These are phyloP conservation scores for Cyclanthera cordifolia DNA, from an alignment of 306 rosid genomes.

Conservation along the genomic window DNA sequence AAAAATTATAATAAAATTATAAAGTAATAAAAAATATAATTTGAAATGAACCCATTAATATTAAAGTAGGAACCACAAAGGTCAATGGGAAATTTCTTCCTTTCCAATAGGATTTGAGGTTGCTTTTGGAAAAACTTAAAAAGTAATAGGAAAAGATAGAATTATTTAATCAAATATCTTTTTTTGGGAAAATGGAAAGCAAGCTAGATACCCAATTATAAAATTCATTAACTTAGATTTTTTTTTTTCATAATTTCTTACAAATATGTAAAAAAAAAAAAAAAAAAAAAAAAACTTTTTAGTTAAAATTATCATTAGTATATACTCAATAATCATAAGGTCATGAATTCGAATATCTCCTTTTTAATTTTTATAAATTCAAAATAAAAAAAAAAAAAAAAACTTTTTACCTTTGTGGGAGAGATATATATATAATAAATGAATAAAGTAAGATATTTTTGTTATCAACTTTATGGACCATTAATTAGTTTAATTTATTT, in stretches of 20 bases:
- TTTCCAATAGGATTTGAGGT: neutral
- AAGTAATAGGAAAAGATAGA: neutral
- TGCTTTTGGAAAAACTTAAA: neutral
- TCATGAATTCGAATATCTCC: too few species aligned
- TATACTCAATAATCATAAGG: too few species aligned
- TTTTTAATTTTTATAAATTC: too few species aligned
- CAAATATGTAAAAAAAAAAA: too few species aligned
- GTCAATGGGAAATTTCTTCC: neutral
- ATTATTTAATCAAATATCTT: neutral
- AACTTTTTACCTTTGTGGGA: too few species aligned
- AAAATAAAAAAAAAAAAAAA: too few species aligned
- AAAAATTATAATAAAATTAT: too few species aligned
- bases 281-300: too few species aligned
- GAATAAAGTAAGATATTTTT: neutral
- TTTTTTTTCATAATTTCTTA: too few species aligned
- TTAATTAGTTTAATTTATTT: neutral
- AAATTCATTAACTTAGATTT: neutral
- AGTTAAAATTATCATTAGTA: too few species aligned
- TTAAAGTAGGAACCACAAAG: neutral
- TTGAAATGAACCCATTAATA: neutral
- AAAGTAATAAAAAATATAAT: neutral
- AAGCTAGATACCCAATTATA: constrained; percentile 1
- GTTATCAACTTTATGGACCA: neutral
- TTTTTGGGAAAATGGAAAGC: constrained; percentile 1
- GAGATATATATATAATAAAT: too few species aligned